Evolutionary conservation across 352 stramenopile genomes (phyloP), one percentile per base, ranked within the genome.

Genomic region (Pythium myriotylum): DNA sequence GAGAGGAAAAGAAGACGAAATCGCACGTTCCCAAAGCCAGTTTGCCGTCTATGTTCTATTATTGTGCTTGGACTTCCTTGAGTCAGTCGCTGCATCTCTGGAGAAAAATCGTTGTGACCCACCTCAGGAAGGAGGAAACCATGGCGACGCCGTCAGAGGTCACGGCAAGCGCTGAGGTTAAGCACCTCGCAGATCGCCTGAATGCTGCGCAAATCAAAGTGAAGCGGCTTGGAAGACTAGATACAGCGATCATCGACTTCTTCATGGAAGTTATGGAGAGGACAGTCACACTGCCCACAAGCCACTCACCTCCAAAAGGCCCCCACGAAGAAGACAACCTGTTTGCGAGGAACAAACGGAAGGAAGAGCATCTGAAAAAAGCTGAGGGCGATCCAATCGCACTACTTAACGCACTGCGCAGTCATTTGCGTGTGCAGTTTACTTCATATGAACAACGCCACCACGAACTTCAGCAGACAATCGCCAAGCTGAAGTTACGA

Each of bases 261-360:
- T 86, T 89, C 61, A 78, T 86, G 54, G 84, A 92, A 51, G 62
- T 92, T 16, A 81, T 89, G 69, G 73, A 85, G 39, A 74, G 76
- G 16, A 79, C 55, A 2, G 51, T 49, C 24, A 51, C 32, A 16
- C 37, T 56, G 19, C 40, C 61, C 19, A 61, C 51, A n/a, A 22
- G 16, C 6, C 37, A 35, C 10, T 6, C 16, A 23, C 8, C 23
- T 22, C 10, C 43, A 19, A n/a, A 35, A 17, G 14, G 12, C 1
- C 4, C 6, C 2, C 1, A 1, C 2, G 40, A 56, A 7, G 14
- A 46, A 23, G 68, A 68, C 24, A 70, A 20, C 12, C 62, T 61
- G 4, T 87, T 86, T 54, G 70, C 65, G 7, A 68, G 70, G 14
- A 48, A 65, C 17, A 81, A 84, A 37, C 76, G 79, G 37, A 84